These are phyloP conservation scores for Colletotrichum cereale DNA, from an alignment of 2,329 filamentous ascomycete species.

Conservation along the genomic window DNA sequence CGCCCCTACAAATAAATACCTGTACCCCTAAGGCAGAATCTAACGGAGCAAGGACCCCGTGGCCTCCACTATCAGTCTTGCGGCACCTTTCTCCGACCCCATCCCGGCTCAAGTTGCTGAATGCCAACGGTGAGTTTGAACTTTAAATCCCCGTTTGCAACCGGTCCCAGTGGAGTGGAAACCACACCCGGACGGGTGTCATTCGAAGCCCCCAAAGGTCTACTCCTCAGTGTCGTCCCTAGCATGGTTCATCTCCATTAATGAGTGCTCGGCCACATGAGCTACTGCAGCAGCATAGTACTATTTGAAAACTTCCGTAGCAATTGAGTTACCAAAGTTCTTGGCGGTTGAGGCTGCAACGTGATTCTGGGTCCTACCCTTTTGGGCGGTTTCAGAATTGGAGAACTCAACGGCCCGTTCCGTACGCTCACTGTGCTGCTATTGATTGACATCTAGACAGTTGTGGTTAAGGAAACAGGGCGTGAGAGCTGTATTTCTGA, in stretches of 20 bases:
- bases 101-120: slow-evolving; percentile 5
- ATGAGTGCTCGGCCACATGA: slow-evolving; percentile 10
- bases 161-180: slow-evolving; percentile 23
- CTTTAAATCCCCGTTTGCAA: background rate
- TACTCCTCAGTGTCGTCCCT: slow-evolving; percentile 1
- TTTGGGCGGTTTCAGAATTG: slow-evolving; percentile 13
- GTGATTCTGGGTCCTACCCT: slow-evolving; percentile 6
- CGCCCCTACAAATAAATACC: background rate
- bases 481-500: background rate
- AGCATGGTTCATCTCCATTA: slow-evolving; percentile 27
- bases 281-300: background rate
- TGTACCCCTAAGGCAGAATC: slow-evolving; percentile 13
- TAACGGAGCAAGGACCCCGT: slow-evolving; percentile 2
- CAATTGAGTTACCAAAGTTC: slow-evolving; percentile 8
- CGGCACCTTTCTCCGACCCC: slow-evolving; percentile 11
- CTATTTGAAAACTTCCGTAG: background rate
- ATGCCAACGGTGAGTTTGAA: slow-evolving; percentile 4
- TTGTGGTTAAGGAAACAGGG: background rate
- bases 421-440: slow-evolving; percentile 22
- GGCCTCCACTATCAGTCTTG: slow-evolving; percentile 14
- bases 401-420: slow-evolving; percentile 37
- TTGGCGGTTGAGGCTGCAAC: slow-evolving; percentile 25
- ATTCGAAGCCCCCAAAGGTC: background rate
- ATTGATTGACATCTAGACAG: background rate
- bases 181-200: background rate